Conservation (phyloP, 1,284 basidiomycete species). For the Salmacisia buchloeana region DNA sequence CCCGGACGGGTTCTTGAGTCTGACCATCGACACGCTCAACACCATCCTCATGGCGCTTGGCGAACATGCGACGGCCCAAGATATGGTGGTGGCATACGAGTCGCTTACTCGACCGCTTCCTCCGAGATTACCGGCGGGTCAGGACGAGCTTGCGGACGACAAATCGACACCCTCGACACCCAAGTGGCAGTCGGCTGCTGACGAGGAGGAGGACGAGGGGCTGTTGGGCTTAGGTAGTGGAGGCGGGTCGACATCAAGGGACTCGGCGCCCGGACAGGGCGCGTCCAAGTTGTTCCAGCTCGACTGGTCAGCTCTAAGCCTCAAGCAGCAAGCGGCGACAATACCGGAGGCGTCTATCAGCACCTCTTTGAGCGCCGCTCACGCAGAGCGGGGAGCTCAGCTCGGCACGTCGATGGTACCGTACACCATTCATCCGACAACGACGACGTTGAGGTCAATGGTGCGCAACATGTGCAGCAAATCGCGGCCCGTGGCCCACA, state of each 20-base stretch:
- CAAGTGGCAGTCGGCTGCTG: neutral
- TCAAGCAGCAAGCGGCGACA: neutral
- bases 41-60: constrained; percentile 46
- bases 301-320: constrained; percentile 11
- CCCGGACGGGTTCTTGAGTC: constrained; percentile 9
- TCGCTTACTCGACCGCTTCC: constrained; percentile 34
- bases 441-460: constrained; percentile 34
- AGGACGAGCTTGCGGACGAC: no score
- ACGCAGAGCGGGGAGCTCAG: no score
- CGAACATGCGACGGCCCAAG: constrained; percentile 38
- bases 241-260: constrained; percentile 10
- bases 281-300: constrained; percentile 18
- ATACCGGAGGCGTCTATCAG: neutral
- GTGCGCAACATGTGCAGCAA: constrained; percentile 28
- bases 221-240: constrained; percentile 20
- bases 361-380: constrained; percentile 1
- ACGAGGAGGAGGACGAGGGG: constrained; percentile 10
- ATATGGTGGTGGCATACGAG: constrained; percentile 47
- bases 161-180: no score
- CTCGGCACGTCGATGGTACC: no score
- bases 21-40: constrained; percentile 42
- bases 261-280: constrained; percentile 2
- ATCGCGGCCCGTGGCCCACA: constrained; percentile 5
- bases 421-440: constrained; percentile 28
- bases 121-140: neutral